A percentile compares a stretch with the other conserved stretches of the same genome.
These are phyloP conservation scores for Cornus controversa DNA, from an alignment of 148 eudicot species.

Conservation along the genomic window DNA sequence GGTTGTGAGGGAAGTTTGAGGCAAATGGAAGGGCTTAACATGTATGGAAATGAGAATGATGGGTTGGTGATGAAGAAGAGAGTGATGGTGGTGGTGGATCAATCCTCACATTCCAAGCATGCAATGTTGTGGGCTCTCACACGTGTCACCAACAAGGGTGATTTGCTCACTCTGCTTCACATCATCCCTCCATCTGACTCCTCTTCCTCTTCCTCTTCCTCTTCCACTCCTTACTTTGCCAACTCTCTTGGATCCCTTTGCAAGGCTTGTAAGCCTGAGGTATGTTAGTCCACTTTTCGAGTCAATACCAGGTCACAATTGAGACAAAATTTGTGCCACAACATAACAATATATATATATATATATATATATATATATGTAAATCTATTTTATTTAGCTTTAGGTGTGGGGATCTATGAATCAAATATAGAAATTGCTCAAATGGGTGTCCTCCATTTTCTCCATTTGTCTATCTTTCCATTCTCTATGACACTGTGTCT, in stretches of 20 bases:
- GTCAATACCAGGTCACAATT: no score
- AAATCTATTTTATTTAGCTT: no score
- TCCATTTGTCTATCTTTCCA: no score
- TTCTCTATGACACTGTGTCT: not conserved
- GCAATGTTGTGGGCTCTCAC: slow-evolving; percentile 98
- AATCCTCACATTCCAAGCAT: slow-evolving; percentile 70
- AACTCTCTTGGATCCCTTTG: slow-evolving; percentile 80
- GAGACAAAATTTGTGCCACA: no score
- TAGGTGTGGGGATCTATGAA: not conserved
- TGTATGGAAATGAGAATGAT: slow-evolving; percentile 21
- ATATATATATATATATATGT: no score
- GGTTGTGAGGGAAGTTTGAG: slow-evolving; percentile 34
- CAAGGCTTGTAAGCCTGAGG: slow-evolving; percentile 93
- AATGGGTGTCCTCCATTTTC: no score
- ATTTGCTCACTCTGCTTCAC: slow-evolving; percentile 77
- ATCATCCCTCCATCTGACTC: slow-evolving; percentile 38
- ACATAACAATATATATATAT: no score
- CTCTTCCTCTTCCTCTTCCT: no score
- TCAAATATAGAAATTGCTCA: not conserved
- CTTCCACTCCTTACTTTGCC: slow-evolving; percentile 51
- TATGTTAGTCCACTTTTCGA: slow-evolving; percentile 18
- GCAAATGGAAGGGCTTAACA: slow-evolving; percentile 53
- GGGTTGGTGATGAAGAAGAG: slow-evolving; percentile 55
- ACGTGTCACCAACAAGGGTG: slow-evolving; percentile 83
- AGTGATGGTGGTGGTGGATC: slow-evolving; percentile 92